phyloP scores from a whole-genome alignment of 2,329 filamentous ascomycete genomes.

The Penicillium sp. region DNA sequence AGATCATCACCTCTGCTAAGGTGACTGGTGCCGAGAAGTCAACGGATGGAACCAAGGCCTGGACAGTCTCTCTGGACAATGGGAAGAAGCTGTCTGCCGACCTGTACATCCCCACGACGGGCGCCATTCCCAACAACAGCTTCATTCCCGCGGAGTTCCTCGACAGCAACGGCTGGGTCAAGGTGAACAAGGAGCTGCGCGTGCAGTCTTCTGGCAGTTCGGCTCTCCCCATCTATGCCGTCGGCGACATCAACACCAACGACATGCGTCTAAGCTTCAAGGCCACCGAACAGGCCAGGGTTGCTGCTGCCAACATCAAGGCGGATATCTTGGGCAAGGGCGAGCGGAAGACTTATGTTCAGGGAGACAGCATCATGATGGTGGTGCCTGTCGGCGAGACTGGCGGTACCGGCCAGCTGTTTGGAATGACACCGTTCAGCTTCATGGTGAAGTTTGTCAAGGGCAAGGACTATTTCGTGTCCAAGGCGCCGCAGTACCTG shows the following conservation, averaged over 20 bases:
- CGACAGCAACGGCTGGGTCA: conserved; percentile 50
- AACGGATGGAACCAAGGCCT: conserved; percentile 39
- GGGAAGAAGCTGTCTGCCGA: conserved; percentile 52
- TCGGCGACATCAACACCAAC: conserved; percentile 35
- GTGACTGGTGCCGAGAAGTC: conserved; percentile 35
- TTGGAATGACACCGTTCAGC: conserved; percentile 41
- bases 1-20: conserved; percentile 40
- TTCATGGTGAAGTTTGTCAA: conserved; percentile 48
- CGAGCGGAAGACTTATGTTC: conserved; percentile 23
- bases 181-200: conserved; percentile 43
- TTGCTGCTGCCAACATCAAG: conserved; percentile 31
- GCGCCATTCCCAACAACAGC: conserved; percentile 54
- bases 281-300: conserved; percentile 27
- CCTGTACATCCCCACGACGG: conserved; percentile 56
- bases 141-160: conserved; percentile 54
- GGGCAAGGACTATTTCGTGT: conserved; percentile 44
- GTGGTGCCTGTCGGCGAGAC: conserved; percentile 30
- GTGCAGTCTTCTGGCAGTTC: conserved; percentile 20
- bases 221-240: conserved; percentile 29
- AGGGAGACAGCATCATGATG: conserved; percentile 30
- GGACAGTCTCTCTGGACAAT: conserved; percentile 47
- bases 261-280: conserved; percentile 30
- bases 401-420: conserved; percentile 33
- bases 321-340: conserved; percentile 25
- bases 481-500: conserved; percentile 22